Evolutionary conservation across 768 basidiomycete species (phyloP), one percentile per base, ranked within the genome.

Genomic region (Suillus cothurnatus): DNA sequence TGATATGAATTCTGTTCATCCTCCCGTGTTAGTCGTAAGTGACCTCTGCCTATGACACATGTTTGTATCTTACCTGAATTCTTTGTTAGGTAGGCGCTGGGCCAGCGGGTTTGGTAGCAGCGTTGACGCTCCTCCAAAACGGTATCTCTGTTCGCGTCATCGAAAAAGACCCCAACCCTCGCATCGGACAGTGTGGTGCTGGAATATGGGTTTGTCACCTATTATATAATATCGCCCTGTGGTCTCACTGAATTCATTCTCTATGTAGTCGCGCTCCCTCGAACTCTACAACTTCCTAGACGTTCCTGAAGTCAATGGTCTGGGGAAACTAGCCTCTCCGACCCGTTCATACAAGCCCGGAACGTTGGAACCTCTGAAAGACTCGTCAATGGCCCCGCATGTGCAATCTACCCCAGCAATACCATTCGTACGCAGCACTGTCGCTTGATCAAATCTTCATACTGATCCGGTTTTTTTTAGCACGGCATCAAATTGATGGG

Each of bases 41-140:
- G n/a, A 45, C 19, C 0, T 38, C 19, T 45, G 6, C 19, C 12
- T 47, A 31, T 9, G 12, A 31, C 38, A 6, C 8, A 43, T 8
- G n/a, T 3, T 19, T 4, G 7, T 15, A 17, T n/a, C 26, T 15
- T 15, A 21, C 23, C n/a, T 61, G 19, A 49, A 12, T 32, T 12
- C 32, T 9, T 61, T 43, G 26, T 47, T 26, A 84, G 82, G 81
- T 81, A 39, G 83, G 83, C 47, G 81, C 77, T 36, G 82, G 83
- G 12, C 82, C 83, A 11, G 77, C 80, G 38, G 83, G 84, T 47
- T 74, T 84, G 7, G 78, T 82, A 53, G 74, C 79, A 56, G 82
- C 81, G 1, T 74, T 83, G 2, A 69, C 76, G 8, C 79, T 85
- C 3, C 65, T 72, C 1, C 66, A 71, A 14, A 75, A 75, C 39